Percentiles rank a stretch among this genome's conserved stretches.
Evolutionary conservation across 192 early-diverging fungal species (phyloP).

Genomic region (Kickxella alabastrina): DNA sequence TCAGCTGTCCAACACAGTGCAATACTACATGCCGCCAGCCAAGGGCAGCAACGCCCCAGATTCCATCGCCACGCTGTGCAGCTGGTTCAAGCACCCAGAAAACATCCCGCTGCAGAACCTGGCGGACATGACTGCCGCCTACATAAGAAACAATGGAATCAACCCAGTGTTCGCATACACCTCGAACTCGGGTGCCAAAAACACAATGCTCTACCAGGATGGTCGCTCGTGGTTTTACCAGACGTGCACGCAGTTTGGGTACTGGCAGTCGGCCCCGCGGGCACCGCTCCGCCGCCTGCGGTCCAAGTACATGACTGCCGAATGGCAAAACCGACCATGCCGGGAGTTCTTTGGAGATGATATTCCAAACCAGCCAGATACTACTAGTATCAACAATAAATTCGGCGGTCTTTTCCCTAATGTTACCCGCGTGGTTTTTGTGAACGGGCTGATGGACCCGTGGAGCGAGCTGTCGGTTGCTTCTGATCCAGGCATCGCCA

Average conservation of each 20-base stretch:
- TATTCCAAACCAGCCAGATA: conserved; percentile 17
- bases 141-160: conserved; percentile 37
- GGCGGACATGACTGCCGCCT: conserved; percentile 43
- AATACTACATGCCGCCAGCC: conserved; percentile 48
- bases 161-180: conserved; percentile 31
- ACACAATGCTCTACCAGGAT: conserved; percentile 34
- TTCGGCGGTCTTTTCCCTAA: conserved; percentile 33
- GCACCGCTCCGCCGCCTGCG: conserved; percentile 45
- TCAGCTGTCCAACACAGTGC: conserved; percentile 45
- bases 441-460: conserved; percentile 63
- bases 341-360: conserved; percentile 42
- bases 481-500: conserved; percentile 10
- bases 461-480: conserved; percentile 56
- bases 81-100: conserved; percentile 37
- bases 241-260: conserved; percentile 69
- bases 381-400: conserved; percentile 22
- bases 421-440: conserved; percentile 57
- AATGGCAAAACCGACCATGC: conserved; percentile 48
- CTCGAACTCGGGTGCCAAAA: conserved; percentile 30
- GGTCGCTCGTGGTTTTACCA: conserved; percentile 63
- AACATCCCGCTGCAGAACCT: conserved; percentile 45
- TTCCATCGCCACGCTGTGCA: conserved; percentile 28
- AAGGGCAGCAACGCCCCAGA: conserved; percentile 22
- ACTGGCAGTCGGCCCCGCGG: conserved; percentile 56
- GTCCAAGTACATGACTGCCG: conserved; percentile 40